Evolutionary conservation across 2,329 filamentous ascomycete genomes (phyloP), one percentile per base, ranked within the genome.

Genomic region (Ramularia endophylla): DNA sequence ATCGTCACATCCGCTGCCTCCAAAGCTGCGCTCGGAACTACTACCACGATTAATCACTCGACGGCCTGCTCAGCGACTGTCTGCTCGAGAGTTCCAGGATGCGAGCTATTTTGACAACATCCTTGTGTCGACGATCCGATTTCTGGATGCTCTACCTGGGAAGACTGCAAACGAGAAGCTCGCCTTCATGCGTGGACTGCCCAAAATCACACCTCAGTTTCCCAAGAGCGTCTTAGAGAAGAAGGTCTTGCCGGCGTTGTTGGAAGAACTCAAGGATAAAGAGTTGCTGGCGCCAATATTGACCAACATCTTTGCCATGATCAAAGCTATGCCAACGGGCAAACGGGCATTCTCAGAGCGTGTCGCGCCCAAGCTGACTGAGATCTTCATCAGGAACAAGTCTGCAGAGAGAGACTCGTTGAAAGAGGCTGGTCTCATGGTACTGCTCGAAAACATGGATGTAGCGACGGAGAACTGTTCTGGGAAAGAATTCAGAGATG

Each of bases 81-180:
- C 81, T 18, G 88, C 90, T 4, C 80, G 78, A 40, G 90, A 95
- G 55, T 97, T 98, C 54, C 92, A 98, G 60, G 80, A 95, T 63
- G 94, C 88, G 57, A 82, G 87, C 52, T 98, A 94, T 61, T 98
- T 98, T 61, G 88, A 98, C 65, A 98, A 97, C 57, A 86, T 97
- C 33, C 73, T 98, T 4, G 87, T 98, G 16, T 95, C 89, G 0
- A 95, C 92, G 0, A 95, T 98, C 48, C 85, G 92, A 9, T 98
- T 98, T 59, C 71, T 98, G 18, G 92, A 98, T 55, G 78, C 82
- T 0, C 79, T 98, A 44, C 90, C 92, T 0, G 86, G 87, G 25
- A 98, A 98, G 68, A 95, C 88, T 1, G 76, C 86, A 0, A 85
- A 80, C 48, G 92, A 98, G 59, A 98, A 98, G 62, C 76, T 83